A percentile compares a stretch with the other conserved stretches of the same genome.
These are phyloP conservation scores for Solanum habrochaites DNA, from an alignment of 257 asterid genomes.

Conservation along the genomic window DNA sequence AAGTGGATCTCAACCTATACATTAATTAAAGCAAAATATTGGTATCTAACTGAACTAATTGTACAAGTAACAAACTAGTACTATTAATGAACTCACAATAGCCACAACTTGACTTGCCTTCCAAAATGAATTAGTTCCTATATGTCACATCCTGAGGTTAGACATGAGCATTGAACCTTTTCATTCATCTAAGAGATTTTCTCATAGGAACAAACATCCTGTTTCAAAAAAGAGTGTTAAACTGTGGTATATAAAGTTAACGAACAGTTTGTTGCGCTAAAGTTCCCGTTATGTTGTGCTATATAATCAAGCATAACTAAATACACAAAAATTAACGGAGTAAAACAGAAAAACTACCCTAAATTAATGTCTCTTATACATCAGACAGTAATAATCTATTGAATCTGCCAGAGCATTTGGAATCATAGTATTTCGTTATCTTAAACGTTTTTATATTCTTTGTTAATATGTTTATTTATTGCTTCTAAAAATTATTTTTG, in stretches of 20 bases:
- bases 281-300: neutral
- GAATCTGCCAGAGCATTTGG: neutral
- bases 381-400: neutral
- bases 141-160: neutral
- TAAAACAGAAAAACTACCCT: neutral
- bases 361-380: neutral
- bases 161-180: neutral
- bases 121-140: neutral
- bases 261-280: neutral
- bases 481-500: neutral
- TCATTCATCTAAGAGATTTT: neutral
- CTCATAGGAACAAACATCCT: neutral
- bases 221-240: neutral
- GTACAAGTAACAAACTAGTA: neutral
- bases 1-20: neutral
- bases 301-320: neutral
- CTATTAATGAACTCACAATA: neutral
- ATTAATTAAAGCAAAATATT: neutral
- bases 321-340: neutral
- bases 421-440: neutral
- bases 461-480: no score
- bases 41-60: neutral
- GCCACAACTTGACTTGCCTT: slow-evolving; percentile 1
- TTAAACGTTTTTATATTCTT: no score
- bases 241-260: neutral